phyloP scores from a whole-genome alignment of 164 flowering plant species.

The Vitis rotundifolia region DNA sequence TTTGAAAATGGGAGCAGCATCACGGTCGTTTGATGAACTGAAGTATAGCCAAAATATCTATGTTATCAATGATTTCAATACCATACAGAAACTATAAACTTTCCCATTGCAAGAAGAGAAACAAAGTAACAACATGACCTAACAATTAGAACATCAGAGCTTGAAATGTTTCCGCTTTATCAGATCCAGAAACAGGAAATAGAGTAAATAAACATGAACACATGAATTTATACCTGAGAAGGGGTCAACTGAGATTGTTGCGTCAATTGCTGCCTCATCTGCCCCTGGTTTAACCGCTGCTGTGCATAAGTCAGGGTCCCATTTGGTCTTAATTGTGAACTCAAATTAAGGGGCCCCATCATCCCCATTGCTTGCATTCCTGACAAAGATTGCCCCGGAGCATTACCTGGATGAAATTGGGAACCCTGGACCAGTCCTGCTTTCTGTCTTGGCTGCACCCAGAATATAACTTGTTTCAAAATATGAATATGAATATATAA shows the following conservation, averaged over 20 bases:
- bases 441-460: slow-evolving; percentile 77
- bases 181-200: not conserved
- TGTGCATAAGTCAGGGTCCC: slow-evolving; percentile 64
- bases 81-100: too few relatives aligned
- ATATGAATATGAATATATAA: not conserved
- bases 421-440: slow-evolving; percentile 66
- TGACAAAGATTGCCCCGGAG: slow-evolving; percentile 68
- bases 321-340: slow-evolving; percentile 62
- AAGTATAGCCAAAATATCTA: too few relatives aligned
- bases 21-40: too few relatives aligned
- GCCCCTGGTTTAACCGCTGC: slow-evolving; percentile 58
- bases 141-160: too few relatives aligned
- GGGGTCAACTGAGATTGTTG: slow-evolving; percentile 65
- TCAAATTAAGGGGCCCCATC: slow-evolving; percentile 59
- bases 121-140: too few relatives aligned
- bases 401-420: slow-evolving; percentile 64
- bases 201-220: not conserved
- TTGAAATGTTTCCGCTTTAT: too few relatives aligned
- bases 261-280: slow-evolving; percentile 64
- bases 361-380: slow-evolving; percentile 81
- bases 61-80: too few relatives aligned
- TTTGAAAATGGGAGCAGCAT: too few relatives aligned
- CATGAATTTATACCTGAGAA: slow-evolving; percentile 58
- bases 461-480: slow-evolving; percentile 15
- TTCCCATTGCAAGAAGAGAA: too few relatives aligned